phyloP scores from a whole-genome alignment of 2,329 filamentous ascomycete genomes.

The Aurifilum marmelostoma region DNA sequence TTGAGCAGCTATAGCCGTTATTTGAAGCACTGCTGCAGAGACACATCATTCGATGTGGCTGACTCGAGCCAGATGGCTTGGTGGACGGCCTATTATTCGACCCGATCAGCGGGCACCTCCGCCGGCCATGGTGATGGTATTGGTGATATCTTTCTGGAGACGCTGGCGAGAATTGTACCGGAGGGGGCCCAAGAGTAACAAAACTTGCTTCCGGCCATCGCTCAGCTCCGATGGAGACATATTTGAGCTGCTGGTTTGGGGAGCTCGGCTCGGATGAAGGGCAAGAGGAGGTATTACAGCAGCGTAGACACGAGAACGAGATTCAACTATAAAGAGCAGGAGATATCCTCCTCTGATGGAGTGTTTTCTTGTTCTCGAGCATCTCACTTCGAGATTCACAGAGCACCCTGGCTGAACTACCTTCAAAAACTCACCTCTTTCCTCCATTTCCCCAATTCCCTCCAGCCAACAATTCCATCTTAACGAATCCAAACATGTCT shows the following conservation, averaged over 20 bases:
- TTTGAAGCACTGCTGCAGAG: conserved; percentile 7
- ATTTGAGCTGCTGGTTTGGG: not conserved
- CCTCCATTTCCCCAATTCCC: not conserved
- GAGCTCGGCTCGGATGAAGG: not conserved
- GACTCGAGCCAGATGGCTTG: conserved; percentile 8
- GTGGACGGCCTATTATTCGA: not conserved
- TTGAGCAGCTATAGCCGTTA: not conserved
- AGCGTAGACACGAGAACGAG: not conserved
- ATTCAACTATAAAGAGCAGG: not conserved
- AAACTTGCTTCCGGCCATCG: not conserved
- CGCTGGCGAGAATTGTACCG: not conserved
- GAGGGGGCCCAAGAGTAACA: no score
- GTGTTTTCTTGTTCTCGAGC: not conserved
- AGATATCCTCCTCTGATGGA: not conserved
- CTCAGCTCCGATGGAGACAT: not conserved
- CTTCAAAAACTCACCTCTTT: not conserved
- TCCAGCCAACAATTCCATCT: not conserved
- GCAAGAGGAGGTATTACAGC: not conserved
- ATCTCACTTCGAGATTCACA: not conserved
- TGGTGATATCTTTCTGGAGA: not conserved
- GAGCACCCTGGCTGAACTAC: not conserved
- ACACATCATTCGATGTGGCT: conserved; percentile 27
- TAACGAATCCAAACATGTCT: conserved; percentile 21
- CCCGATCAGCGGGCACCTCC: conserved; percentile 16
- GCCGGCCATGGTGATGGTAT: not conserved